These are phyloP conservation scores for Fusarium anthophilum DNA, from an alignment of 2,329 filamentous ascomycete species.

Conservation along the genomic window DNA sequence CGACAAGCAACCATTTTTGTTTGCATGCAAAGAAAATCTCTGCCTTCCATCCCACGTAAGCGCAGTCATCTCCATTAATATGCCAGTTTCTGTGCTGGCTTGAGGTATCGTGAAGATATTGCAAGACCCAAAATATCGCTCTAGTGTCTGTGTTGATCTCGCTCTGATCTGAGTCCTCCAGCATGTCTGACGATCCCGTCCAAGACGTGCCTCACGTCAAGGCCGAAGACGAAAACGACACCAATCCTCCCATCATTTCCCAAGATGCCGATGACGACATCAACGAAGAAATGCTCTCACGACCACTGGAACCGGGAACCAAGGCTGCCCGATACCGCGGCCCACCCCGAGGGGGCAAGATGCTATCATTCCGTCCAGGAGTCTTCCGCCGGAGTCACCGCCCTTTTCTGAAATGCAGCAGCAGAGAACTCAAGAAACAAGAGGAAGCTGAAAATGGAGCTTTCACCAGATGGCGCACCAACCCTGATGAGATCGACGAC, in stretches of 20 bases:
- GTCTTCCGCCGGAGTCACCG: not conserved
- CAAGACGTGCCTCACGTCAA: not conserved
- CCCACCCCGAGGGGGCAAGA: not conserved
- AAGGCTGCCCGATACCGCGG: not conserved
- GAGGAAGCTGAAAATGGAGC: not conserved
- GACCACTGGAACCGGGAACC: not conserved
- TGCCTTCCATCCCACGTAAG: not conserved
- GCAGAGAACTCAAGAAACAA: not conserved
- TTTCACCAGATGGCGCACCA: not conserved
- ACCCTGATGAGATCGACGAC: not conserved
- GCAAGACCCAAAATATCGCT: not conserved
- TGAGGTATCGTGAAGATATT: not conserved
- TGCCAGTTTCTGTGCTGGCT: accelerated
- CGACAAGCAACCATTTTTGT: not conserved
- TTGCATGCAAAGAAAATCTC: not conserved
- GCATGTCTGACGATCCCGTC: not conserved
- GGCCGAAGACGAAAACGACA: not conserved
- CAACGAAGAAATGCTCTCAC: not conserved
- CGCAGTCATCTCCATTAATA: too few species aligned
- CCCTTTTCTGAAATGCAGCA: not conserved
- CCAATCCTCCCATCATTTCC: not conserved
- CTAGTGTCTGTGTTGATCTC: not conserved
- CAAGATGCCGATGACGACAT: not conserved
- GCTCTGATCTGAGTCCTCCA: not conserved
- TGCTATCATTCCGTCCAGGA: not conserved